Evolutionary conservation across 2,329 filamentous ascomycete genomes (phyloP).

Genomic region (Rhynchosporium graminicola): DNA sequence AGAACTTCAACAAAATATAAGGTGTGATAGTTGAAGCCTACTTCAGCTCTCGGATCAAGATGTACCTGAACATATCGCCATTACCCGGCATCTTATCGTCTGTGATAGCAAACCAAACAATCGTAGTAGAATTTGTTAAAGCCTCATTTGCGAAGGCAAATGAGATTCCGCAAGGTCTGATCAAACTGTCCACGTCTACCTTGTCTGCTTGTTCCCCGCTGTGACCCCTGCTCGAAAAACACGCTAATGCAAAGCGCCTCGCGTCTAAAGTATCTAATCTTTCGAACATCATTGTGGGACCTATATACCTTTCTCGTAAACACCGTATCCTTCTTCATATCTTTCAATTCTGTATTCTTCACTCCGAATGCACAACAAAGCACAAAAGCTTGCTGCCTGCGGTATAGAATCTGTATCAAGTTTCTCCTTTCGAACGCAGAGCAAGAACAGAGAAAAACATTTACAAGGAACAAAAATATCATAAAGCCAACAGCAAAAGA

Average conservation of each 20-base stretch:
- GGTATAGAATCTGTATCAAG: not conserved
- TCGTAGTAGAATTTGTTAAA: no score
- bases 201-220: not conserved
- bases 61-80: no score
- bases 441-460: not conserved
- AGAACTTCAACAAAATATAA: not conserved
- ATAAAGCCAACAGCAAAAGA: not conserved
- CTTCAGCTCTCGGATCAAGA: no score
- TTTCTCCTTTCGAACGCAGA: not conserved
- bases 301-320: not conserved
- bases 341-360: not conserved
- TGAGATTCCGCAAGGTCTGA: not conserved
- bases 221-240: not conserved
- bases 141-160: no score
- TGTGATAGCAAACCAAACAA: no score
- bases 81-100: no score
- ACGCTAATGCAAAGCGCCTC: constrained; percentile 12
- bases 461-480: not conserved
- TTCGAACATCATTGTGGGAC: no score
- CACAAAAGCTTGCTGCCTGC: not conserved
- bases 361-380: not conserved
- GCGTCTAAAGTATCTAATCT: not conserved
- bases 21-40: no score
- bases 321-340: not conserved
- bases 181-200: not conserved